These are phyloP conservation scores for Cinnamomum chago DNA, from an alignment of 164 flowering plant genomes.

Conservation along the genomic window DNA sequence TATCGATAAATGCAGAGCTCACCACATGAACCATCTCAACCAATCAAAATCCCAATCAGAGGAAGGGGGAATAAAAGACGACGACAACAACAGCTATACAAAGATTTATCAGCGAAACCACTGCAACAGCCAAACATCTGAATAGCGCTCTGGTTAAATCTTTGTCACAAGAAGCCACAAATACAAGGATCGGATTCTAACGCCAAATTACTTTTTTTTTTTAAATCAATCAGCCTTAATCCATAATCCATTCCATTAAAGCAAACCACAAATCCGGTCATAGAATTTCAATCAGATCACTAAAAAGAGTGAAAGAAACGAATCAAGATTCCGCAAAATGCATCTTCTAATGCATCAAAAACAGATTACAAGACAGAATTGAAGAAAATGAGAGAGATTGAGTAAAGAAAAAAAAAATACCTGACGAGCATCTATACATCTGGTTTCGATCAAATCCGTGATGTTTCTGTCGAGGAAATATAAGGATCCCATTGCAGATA, in stretches of 20 bases:
- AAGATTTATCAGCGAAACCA: too few relatives aligned
- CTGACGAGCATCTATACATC: constrained; percentile 26
- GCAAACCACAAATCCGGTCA: background rate
- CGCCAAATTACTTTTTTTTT: too few relatives aligned
- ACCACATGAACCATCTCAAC: background rate
- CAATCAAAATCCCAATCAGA: background rate
- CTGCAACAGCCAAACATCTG: too few relatives aligned
- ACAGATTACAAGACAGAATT: background rate
- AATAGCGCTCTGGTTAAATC: too few relatives aligned
- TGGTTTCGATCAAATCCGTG: constrained; percentile 21
- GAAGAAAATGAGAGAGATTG: background rate
- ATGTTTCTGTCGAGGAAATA: constrained; percentile 42
- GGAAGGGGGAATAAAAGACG: background rate
- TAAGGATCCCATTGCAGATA: constrained; percentile 1
- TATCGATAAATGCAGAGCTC: background rate
- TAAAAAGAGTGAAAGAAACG: background rate
- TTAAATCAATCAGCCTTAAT: too few relatives aligned
- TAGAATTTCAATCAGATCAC: background rate
- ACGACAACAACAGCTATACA: background rate
- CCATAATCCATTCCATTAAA: too few relatives aligned
- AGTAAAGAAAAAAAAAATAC: background rate
- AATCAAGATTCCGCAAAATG: background rate
- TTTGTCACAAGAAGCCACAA: too few relatives aligned
- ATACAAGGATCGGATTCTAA: too few relatives aligned
- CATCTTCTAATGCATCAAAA: background rate